phyloP scores from a whole-genome alignment of 2,329 filamentous ascomycete genomes.

The Mycosphaerella arachidis region DNA sequence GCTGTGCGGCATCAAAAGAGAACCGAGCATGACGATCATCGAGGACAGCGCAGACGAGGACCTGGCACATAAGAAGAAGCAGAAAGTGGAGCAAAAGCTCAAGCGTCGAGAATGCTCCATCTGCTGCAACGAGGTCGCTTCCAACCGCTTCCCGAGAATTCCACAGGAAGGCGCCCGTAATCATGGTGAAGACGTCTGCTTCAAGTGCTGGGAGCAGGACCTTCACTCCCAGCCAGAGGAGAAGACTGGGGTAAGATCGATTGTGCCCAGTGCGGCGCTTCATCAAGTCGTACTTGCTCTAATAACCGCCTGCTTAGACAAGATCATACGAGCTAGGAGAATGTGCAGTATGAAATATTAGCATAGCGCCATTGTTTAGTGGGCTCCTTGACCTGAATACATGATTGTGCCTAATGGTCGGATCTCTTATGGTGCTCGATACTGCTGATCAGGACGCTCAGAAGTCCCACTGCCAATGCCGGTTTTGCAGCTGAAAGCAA shows the following conservation, averaged over 20 bases:
- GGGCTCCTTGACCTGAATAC: too few relatives aligned
- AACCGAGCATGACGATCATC: neutral
- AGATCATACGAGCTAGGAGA: too few relatives aligned
- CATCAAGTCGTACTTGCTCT: too few relatives aligned
- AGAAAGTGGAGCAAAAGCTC: neutral
- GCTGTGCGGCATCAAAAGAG: neutral
- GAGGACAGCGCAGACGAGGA: neutral
- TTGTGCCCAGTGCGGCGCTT: slow-evolving; percentile 18
- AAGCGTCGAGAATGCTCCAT: slow-evolving; percentile 14
- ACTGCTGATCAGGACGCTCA: too few relatives aligned
- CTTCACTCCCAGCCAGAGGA: slow-evolving; percentile 10
- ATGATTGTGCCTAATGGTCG: too few relatives aligned
- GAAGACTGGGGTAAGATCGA: slow-evolving; percentile 8
- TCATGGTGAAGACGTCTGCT: slow-evolving; percentile 9
- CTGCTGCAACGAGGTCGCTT: slow-evolving; percentile 10
- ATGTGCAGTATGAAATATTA: too few relatives aligned
- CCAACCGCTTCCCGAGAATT: slow-evolving; percentile 7
- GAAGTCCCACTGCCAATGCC: too few relatives aligned
- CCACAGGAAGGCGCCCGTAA: slow-evolving; percentile 1
- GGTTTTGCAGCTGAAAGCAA: too few relatives aligned
- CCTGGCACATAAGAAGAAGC: neutral
- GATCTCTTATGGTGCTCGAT: too few relatives aligned
- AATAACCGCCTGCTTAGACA: too few relatives aligned
- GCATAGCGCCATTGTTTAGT: too few relatives aligned
- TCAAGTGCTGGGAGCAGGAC: slow-evolving; percentile 16